These are phyloP conservation scores for Neofusicoccum kwambonambiense DNA, from an alignment of 2,329 filamentous ascomycete species.

Conservation along the genomic window DNA sequence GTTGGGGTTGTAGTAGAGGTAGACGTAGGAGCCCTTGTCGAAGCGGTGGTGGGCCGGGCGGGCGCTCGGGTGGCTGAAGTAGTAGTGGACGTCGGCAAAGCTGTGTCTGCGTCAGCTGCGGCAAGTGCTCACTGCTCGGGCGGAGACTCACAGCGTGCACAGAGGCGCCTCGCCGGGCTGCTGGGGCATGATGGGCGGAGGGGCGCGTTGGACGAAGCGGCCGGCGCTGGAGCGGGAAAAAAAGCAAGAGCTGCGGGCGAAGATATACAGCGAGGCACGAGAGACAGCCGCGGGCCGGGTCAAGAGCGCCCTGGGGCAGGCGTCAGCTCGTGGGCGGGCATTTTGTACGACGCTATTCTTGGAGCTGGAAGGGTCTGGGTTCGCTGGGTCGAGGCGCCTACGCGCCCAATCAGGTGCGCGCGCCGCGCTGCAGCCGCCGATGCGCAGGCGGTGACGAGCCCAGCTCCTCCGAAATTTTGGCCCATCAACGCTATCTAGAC, in stretches of 20 bases:
- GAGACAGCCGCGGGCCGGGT: not conserved
- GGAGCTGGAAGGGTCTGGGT: not conserved
- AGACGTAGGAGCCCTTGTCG: constrained; percentile 76
- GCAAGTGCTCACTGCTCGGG: too few species aligned
- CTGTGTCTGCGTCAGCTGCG: constrained; percentile 45
- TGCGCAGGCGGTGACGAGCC: constrained; percentile 20
- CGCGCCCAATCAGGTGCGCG: constrained; percentile 14
- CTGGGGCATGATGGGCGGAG: constrained; percentile 42
- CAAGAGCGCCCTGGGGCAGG: too few species aligned
- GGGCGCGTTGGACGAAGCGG: constrained; percentile 6
- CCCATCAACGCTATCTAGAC: not conserved
- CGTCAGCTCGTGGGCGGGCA: constrained; percentile 5
- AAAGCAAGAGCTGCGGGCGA: constrained; percentile 5
- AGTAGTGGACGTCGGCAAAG: constrained; percentile 78
- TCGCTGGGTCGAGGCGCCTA: not conserved
- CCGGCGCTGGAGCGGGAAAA: constrained; percentile 4
- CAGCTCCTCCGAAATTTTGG: constrained; percentile 30
- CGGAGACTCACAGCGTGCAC: constrained; percentile 45
- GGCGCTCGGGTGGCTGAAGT: constrained; percentile 65
- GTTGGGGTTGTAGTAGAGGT: constrained; percentile 71
- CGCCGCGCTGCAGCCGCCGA: not conserved
- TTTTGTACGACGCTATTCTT: constrained; percentile 13
- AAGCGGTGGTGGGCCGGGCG: constrained; percentile 77
- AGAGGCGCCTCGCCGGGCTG: constrained; percentile 48
- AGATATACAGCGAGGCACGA: constrained; percentile 20